Evolutionary conservation across 768 basidiomycete species (phyloP), one percentile per base, ranked within the genome.

Genomic region (Leucosporidium yakuticum): DNA sequence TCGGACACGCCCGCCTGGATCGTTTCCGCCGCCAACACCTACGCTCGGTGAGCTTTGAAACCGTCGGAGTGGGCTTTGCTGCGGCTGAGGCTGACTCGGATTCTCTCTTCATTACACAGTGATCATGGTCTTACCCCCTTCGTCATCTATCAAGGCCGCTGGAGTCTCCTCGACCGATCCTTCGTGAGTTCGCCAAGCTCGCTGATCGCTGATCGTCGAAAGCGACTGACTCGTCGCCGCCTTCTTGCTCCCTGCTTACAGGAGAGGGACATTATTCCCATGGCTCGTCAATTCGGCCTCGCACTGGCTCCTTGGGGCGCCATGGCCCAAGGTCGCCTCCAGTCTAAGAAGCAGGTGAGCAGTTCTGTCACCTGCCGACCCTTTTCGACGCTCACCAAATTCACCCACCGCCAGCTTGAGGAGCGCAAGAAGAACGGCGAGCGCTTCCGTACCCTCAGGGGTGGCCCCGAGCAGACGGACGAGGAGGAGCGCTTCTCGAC

Each of bases 1-100:
- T 57, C 78, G 53, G 80, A 80, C 55, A 86, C 80, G 2, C 83
- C 83, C 0, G 83, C 83, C 0, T 84, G 83, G 83, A 71, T 84
- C 3, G 83, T 84, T 14, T 63, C 81, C 6, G 78, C 79, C 61
- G 82, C 82, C 9, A 85, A 85, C 74, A 79, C 81, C 63, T 85
- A 83, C 62, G 83, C 84, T 17, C 78, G 82, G 1, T 77, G 79
- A 34, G 80, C n/a, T 84, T 50, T 83, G 79, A 0, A 75, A 82
- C 82, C 0, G 84, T 82, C 5, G 65, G 69, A 79, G n/a, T n/a
- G 9, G 79, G 85, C 48, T 81, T 81, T n/a, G n/a, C 79, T 85
- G 51, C 84, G 85, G 74, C 84, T 11, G 84, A 85, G n/a, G 2
- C 82, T 85, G 59, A 36, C 27, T 55, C n/a, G n/a, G n/a, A n/a